Evolutionary conservation across 352 stramenopile genomes (phyloP).

Genomic region (Phytophthora palmivora): DNA sequence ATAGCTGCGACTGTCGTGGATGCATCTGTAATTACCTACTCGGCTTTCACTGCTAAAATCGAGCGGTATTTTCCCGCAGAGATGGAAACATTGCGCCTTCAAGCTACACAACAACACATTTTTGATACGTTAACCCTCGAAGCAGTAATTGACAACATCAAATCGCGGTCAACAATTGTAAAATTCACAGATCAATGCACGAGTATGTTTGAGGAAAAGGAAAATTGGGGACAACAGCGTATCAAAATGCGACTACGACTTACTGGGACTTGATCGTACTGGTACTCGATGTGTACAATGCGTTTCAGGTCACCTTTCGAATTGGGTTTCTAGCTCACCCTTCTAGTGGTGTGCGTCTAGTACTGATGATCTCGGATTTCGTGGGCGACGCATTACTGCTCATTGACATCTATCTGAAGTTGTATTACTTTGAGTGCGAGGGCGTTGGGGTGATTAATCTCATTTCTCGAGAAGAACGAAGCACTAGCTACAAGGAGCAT

Average conservation of each 20-base stretch:
- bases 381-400: conserved; percentile 50
- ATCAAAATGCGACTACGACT: conserved; percentile 63
- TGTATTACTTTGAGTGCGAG: conserved; percentile 84
- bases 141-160: conserved; percentile 62
- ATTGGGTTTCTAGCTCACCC: conserved; percentile 66
- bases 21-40: conserved; percentile 56
- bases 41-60: conserved; percentile 53
- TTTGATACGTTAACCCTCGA: conserved; percentile 54
- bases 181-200: conserved; percentile 64
- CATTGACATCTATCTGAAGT: conserved; percentile 70
- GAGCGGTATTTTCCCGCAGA: conserved; percentile 57
- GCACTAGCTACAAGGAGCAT: conserved; percentile 48
- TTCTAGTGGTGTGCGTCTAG: conserved; percentile 10
- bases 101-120: conserved; percentile 58
- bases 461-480: conserved; percentile 51
- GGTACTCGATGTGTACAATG: conserved; percentile 68
- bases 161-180: conserved; percentile 39
- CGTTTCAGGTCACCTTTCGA: conserved; percentile 73
- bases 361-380: conserved; percentile 50
- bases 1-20: conserved; percentile 64
- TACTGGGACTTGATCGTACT: conserved; percentile 72
- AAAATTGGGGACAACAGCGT: conserved; percentile 51
- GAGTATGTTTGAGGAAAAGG: conserved; percentile 68
- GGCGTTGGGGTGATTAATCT: conserved; percentile 54
- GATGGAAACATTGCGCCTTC: conserved; percentile 42